Evolutionary conservation across 768 basidiomycete species (phyloP).

Genomic region (Lactifluus rugatus): DNA sequence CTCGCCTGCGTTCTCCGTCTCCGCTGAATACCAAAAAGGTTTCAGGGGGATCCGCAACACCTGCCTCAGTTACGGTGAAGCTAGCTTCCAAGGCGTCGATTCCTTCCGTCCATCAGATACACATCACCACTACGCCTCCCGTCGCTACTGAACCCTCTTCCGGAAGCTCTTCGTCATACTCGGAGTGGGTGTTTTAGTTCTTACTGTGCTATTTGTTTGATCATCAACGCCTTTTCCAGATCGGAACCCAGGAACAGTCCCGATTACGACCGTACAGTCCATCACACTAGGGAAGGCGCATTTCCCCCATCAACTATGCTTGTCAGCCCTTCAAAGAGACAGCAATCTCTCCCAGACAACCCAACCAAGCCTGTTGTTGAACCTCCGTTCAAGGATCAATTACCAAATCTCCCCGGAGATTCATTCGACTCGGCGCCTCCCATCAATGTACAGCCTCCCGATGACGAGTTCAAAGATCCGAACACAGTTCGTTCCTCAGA

Average conservation of each 20-base stretch:
- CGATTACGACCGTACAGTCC: background rate
- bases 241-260: background rate
- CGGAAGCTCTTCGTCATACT: constrained; percentile 3
- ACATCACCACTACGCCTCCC: constrained; percentile 1
- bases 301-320: constrained; percentile 40
- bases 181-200: background rate
- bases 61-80: constrained; percentile 38
- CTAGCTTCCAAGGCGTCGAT: constrained; percentile 24
- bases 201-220: background rate
- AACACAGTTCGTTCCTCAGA: background rate
- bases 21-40: constrained; percentile 29
- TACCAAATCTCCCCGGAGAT: constrained; percentile 1
- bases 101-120: constrained; percentile 12
- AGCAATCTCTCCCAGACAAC: background rate
- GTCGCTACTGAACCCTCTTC: background rate
- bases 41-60: constrained; percentile 13
- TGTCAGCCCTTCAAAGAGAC: constrained; percentile 10
- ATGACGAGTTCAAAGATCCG: background rate
- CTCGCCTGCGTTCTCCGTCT: constrained; percentile 50
- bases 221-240: constrained; percentile 1
- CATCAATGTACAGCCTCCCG: background rate
- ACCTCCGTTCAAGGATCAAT: constrained; percentile 4
- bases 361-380: constrained; percentile 7
- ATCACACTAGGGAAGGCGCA: constrained; percentile 48
- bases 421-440: background rate